Evolutionary conservation across 2,329 filamentous ascomycete genomes (phyloP), one percentile per base, ranked within the genome.

Genomic region (Boeremia exigua): DNA sequence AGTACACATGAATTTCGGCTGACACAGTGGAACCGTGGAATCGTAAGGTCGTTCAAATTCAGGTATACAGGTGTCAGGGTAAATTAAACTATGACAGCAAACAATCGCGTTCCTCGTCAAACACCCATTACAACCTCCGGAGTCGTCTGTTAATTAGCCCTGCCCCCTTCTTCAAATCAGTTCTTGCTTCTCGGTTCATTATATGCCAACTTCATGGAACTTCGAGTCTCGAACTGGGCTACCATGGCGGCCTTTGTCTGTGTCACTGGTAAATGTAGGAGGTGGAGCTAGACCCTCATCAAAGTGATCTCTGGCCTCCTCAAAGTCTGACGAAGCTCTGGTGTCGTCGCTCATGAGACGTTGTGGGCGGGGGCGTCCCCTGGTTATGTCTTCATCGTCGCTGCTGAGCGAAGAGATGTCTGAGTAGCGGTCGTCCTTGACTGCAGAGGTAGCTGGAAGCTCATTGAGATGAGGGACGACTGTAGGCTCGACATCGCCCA

Each of bases 221-320:
- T 65, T 73, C 3, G 70, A 73, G 49, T 74, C 72, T 2, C 73
- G 62, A 15, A 50, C 65, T 12, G 71, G 68, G 43, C 68, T 74
- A n/a, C 69, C 66, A 30, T 66, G 67, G 15, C 65, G 61, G 17
- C 48, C 60, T 17, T 61, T 63, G 17, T 70, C 70, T 3, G 59
- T 53, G 8, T 66, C 62, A 27, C 63, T 61, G 8, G 63, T 61
- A 36, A 79, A 79, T 30, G 68, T 74, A 33, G 77, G 76, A 14
- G 76, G 74, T 33, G 78, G 77, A 23, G 65, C 71, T 17, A 75
- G 66, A 33, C 68, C 75, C 61, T 82, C 78, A 58, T 84, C 81
- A 54, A 82, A 81, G 38, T 71, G 69, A 62, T 83, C 81, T 55
- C 76, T 76, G 9, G 78, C 81, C 70, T 85, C 83, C 53, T 85